A percentile compares a stretch with the other conserved stretches of the same genome.
phyloP scores from a whole-genome alignment of 176 grass and related monocot genomes.

The Hordeum marinum region DNA sequence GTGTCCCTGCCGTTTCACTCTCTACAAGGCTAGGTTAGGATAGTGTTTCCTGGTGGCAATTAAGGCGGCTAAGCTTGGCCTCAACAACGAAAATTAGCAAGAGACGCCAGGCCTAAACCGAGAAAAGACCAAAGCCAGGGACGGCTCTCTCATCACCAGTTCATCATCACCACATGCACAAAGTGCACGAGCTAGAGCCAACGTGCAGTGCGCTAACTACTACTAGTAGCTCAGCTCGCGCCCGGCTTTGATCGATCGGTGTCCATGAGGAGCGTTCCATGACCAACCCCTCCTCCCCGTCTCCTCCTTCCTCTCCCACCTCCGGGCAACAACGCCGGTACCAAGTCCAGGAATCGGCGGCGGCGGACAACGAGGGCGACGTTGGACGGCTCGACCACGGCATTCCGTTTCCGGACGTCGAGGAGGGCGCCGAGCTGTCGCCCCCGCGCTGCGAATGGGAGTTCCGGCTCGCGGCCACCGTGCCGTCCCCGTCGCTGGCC shows the following conservation, averaged over 20 bases:
- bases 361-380: neutral
- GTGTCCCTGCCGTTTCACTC: neutral
- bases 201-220: neutral
- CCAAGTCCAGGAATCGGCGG: neutral
- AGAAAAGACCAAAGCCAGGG: neutral
- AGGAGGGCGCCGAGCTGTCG: constrained; percentile 21
- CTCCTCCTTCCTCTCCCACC: neutral
- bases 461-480: constrained; percentile 55
- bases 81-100: neutral
- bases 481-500: constrained; percentile 50
- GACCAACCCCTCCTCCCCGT: constrained; percentile 24
- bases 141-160: neutral
- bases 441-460: constrained; percentile 56
- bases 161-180: constrained; percentile 17
- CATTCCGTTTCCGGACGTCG: neutral
- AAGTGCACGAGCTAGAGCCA: neutral
- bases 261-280: constrained; percentile 34
- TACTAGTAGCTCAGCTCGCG: neutral
- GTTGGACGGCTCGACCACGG: no score
- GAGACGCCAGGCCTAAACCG: constrained; percentile 3
- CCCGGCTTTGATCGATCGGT: neutral
- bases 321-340: neutral
- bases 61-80: neutral
- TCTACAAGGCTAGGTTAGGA: neutral
- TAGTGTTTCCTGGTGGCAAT: neutral